Conservation (phyloP, 176 grass and related monocot species). For the Bothriochloa decipiens region DNA sequence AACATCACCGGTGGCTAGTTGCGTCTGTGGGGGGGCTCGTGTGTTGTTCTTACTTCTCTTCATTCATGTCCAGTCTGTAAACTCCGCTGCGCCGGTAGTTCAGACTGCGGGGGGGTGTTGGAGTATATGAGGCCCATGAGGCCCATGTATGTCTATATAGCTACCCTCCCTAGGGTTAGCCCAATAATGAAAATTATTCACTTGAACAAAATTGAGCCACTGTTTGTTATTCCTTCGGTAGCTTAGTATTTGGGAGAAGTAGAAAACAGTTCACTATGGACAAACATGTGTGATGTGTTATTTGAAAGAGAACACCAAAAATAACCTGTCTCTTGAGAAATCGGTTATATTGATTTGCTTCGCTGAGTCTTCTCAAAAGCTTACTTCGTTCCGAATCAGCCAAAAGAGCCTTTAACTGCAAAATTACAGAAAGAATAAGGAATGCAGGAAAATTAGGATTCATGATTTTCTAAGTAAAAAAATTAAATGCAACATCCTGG, state of each 20-base stretch:
- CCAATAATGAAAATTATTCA: too few species aligned
- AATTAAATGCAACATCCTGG: not conserved
- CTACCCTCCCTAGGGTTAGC: too few species aligned
- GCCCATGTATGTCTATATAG: too few species aligned
- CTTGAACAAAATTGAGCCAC: not conserved
- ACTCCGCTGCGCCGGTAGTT: too few species aligned
- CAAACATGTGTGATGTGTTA: conserved; percentile 7
- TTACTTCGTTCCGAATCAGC: conserved; percentile 77
- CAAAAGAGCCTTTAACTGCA: conserved; percentile 83
- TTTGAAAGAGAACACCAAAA: conserved; percentile 10
- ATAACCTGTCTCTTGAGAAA: conserved; percentile 94
- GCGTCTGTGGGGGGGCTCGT: too few species aligned
- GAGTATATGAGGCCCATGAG: too few species aligned
- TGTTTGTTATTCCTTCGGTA: not conserved
- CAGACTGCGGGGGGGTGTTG: too few species aligned
- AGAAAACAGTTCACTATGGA: not conserved
- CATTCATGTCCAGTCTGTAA: too few species aligned
- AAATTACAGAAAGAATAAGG: conserved; percentile 38
- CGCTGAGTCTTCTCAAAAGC: conserved; percentile 85
- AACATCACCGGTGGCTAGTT: too few species aligned
- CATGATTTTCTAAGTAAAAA: not conserved
- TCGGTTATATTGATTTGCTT: conserved; percentile 93
- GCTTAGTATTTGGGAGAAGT: not conserved
- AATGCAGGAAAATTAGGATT: not conserved
- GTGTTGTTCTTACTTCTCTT: too few species aligned